These are phyloP conservation scores for Omphalotus guepiniiformis DNA, from an alignment of 768 basidiomycete species.

Conservation along the genomic window DNA sequence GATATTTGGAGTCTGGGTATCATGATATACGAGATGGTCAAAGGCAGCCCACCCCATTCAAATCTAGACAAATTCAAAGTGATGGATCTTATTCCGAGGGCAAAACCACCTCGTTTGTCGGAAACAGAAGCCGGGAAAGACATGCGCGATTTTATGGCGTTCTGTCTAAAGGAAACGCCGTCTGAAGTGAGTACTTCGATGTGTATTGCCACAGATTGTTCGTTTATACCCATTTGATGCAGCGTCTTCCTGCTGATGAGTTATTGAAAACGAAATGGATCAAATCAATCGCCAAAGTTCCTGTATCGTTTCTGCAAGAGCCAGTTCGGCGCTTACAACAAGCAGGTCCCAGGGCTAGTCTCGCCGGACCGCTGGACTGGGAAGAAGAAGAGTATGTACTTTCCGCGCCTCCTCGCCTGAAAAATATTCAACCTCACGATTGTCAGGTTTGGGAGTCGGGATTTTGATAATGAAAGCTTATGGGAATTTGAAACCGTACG, in stretches of 20 bases:
- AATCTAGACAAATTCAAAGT: conserved; percentile 83
- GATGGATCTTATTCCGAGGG: conserved; percentile 84
- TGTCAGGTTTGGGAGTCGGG: conserved; percentile 14
- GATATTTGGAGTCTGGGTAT: conserved; percentile 99
- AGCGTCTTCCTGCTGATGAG: conserved; percentile 91
- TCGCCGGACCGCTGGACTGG: conserved; percentile 70
- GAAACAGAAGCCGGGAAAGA: conserved; percentile 81
- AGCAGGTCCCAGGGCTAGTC: conserved; percentile 72
- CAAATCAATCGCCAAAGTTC: conserved; percentile 62
- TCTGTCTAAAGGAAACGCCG: conserved; percentile 79
- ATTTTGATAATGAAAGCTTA: conserved; percentile 34
- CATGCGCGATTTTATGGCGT: conserved; percentile 83
- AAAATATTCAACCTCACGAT: conserved; percentile 1
- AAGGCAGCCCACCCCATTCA: conserved; percentile 92
- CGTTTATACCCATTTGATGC: background rate
- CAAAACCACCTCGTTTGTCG: conserved; percentile 73
- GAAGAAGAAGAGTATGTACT: conserved; percentile 54
- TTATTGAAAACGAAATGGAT: conserved; percentile 89
- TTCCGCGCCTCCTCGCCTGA: background rate
- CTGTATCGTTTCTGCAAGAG: conserved; percentile 70
- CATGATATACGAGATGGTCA: conserved; percentile 93
- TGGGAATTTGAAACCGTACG: conserved; percentile 81
- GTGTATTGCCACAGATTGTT: background rate
- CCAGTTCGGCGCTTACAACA: conserved; percentile 74
- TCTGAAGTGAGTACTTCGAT: conserved; percentile 50